Evolutionary conservation across 2,329 filamentous ascomycete genomes (phyloP), one percentile per base, ranked within the genome.

Genomic region (Trichophyton benhamiae): DNA sequence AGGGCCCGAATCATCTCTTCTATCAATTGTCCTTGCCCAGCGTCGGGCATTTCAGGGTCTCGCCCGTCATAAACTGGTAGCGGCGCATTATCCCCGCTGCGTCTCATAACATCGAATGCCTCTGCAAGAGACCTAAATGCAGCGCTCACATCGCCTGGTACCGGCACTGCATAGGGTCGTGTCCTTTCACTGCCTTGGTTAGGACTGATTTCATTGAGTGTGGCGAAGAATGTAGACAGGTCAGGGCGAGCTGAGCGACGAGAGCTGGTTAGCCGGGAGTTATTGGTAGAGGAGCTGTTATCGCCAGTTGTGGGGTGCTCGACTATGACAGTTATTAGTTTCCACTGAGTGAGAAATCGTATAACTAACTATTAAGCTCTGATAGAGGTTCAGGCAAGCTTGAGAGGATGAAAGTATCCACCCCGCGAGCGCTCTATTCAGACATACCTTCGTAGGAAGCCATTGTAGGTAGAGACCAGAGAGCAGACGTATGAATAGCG

Each of bases 201-300:
- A 33, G 78, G 80, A 7, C 80, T 83, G 61, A 83, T 79, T 67
- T 85, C 81, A 63, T 74, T 74, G 58, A 86, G 80, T 52, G 81
- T 80, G 62, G 79, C 78, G 75, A 85, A 85, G 77, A 87, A 86
- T 67, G 83, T 84, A 46, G 80, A 83, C 46, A 86, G 79, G 70
- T 87, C 84, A 30, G 84, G 84, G 59, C 83, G 80, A n/a, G 65
- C 82, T 82, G 60, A 73, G 38, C 72, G 72, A 17, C 73, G 73
- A 64, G 60, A 59, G 59, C 58, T 61, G 52, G 59, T 66, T 63
- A 49, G 60, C 49, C 36, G 25, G n/a, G 60, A 27, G 2, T 58
- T 49, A 46, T 63, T 27, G 25, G 55, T 25, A 30, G 55, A 53
- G 57, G 63, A 65, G 42, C 59, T 63, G 59, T 69, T 67, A 57